Evolutionary conservation across 208 protist species (phyloP).

Genomic region (Leishmania braziliensis): DNA sequence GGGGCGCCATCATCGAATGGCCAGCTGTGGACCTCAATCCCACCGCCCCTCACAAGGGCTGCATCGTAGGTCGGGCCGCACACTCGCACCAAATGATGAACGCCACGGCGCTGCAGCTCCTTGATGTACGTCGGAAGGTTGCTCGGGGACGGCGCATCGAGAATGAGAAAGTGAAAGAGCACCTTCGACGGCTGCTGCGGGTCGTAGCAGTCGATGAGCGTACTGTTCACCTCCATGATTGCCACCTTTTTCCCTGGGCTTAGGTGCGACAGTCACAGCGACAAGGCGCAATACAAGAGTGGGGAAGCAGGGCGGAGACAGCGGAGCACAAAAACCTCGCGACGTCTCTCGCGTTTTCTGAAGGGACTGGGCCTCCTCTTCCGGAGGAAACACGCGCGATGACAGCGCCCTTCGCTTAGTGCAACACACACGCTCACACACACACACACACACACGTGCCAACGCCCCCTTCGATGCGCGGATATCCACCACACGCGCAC

Average conservation of each 20-base stretch:
- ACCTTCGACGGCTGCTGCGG: conserved; percentile 35
- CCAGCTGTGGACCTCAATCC: conserved; percentile 87
- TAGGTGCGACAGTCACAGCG: not conserved
- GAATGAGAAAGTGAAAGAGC: conserved; percentile 85
- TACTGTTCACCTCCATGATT: conserved; percentile 85
- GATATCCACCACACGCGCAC: not conserved
- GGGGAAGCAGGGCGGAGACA: not conserved
- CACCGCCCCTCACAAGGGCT: conserved; percentile 54
- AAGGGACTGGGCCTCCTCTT: not conserved
- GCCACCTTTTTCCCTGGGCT: not conserved
- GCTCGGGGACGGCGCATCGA: conserved; percentile 84
- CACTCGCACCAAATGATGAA: conserved; percentile 85
- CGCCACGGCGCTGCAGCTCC: conserved; percentile 75
- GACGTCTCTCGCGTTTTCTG: not conserved
- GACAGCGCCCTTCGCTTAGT: not conserved
- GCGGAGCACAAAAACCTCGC: not conserved
- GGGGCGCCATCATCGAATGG: conserved; percentile 92
- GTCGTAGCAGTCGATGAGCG: conserved; percentile 79
- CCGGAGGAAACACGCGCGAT: not conserved
- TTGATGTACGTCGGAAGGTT: conserved; percentile 92
- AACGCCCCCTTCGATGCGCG: not conserved
- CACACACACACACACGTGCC: not conserved
- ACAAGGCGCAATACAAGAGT: not conserved
- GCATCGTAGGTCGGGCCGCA: conserved; percentile 89
- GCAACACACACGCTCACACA: not conserved